Base-by-base conservation (phyloP, 2,329 filamentous ascomycete genomes). In the Xylariales sp. region DNA sequence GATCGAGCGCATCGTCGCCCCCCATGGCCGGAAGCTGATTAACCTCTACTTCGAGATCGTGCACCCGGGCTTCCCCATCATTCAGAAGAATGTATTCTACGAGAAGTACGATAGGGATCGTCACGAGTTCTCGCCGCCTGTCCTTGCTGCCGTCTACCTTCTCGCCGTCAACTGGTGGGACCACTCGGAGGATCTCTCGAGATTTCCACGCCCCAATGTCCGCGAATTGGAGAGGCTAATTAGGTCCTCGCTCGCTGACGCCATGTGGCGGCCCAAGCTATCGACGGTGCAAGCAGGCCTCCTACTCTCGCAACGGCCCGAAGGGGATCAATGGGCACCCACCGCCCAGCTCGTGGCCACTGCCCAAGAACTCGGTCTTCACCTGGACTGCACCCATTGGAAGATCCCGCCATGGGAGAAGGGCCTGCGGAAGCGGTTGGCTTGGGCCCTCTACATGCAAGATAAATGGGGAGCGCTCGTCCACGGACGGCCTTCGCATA, bases 361-460 rank as follows among this genome's bases (percentile, higher is more conserved):
- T 49, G 91, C 89, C 0, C 94, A 97, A 78, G 93, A 97, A 78
- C 85, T 97, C 2, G 94, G 94, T 54, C 83, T 97, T 46, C 94
- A 97, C 78, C 88, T 97, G 48, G 93, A 97, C 80, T 97, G 93
- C 81, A 89, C 91, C 5, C 84, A 85, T 60, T 97, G 94, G 94
- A 93, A 93, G 69, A 95, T 97, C 62, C 93, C 94, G 34, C 85
- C 86, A 0, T 97, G 94, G 93, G 94, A 97, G 79, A 91, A 92
- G 73, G 92, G 93, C 0, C 79, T 97, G 66, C 87, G 94, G 68
- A 96, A 95, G 78, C 88, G 94, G 56, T 86, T 97, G 49, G 93
- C 93, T 0, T 97, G 94, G 94, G 94, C 93, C 1, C 80, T 97
- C 58, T 97, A 96, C 78, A 95, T 97, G 91, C 93, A 97, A 80